Conservation (phyloP, 371 early-diverging fungal species). For the Coemansia sp. region DNA sequence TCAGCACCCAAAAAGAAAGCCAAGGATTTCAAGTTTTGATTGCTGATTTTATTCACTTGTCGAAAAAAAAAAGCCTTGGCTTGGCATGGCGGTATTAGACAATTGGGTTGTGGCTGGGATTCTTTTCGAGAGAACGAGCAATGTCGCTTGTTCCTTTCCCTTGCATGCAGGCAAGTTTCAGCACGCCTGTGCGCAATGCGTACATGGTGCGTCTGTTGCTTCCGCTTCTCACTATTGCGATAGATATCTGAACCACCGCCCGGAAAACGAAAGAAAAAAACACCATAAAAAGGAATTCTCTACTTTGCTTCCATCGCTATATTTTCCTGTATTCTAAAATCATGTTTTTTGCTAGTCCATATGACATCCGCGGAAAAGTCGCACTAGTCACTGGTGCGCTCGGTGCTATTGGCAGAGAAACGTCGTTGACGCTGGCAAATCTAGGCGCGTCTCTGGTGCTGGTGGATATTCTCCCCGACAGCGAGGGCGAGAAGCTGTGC, state of each 20-base stretch:
- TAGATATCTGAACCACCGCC: too few species aligned
- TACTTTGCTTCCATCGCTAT: background rate
- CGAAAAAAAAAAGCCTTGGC: too few species aligned
- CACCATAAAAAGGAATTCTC: background rate
- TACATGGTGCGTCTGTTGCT: too few species aligned
- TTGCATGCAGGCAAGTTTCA: too few species aligned
- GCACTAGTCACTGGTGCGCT: conserved; percentile 40
- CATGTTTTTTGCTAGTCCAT: conserved; percentile 4
- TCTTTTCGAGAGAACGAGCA: too few species aligned
- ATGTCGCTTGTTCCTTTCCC: too few species aligned
- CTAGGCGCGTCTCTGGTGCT: conserved; percentile 22
- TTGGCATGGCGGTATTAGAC: too few species aligned
- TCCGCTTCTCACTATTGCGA: too few species aligned
- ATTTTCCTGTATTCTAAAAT: background rate
- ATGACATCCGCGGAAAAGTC: conserved; percentile 26
- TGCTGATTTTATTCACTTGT: too few species aligned
- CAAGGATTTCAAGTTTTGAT: conserved; percentile 54
- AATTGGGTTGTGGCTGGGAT: too few species aligned
- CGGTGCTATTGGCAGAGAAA: conserved; percentile 27
- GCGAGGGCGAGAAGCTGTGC: conserved; percentile 8
- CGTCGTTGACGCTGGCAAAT: conserved; percentile 6
- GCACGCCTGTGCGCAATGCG: too few species aligned
- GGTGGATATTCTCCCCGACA: conserved; percentile 17
- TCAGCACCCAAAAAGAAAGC: conserved; percentile 58
- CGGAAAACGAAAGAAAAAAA: background rate